Conservation (phyloP, 176 grass and related monocot genomes). For the Oryza meyeriana region DNA sequence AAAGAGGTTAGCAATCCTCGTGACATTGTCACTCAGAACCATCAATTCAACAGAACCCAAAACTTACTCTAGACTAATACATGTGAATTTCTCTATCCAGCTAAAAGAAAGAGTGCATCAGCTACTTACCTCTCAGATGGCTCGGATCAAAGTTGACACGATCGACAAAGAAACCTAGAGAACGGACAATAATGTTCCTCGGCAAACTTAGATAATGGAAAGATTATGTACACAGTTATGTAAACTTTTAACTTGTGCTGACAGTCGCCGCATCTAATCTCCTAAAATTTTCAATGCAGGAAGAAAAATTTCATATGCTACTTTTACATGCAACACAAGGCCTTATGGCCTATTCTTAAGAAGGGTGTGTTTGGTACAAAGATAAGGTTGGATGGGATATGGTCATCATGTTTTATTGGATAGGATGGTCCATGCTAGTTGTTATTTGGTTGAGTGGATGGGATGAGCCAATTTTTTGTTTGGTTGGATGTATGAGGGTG, state of each 20-base stretch:
- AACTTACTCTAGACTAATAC: slow-evolving; percentile 1
- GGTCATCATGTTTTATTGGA: too few species aligned
- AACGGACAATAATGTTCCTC: background rate
- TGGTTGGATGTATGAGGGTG: too few species aligned
- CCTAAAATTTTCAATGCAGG: too few species aligned
- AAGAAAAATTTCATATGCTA: too few species aligned
- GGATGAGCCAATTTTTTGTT: too few species aligned
- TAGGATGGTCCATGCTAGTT: too few species aligned
- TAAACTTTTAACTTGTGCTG: background rate
- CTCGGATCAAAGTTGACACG: slow-evolving; percentile 35
- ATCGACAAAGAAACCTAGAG: background rate
- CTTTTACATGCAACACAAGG: too few species aligned
- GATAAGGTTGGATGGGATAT: too few species aligned
- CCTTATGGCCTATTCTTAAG: too few species aligned
- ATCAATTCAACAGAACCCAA: background rate
- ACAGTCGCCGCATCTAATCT: too few species aligned
- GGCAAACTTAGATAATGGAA: background rate
- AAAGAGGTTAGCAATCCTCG: slow-evolving; percentile 48
- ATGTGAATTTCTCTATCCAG: slow-evolving; percentile 28
- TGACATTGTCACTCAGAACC: background rate
- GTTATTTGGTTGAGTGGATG: too few species aligned
- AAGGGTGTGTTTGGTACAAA: too few species aligned
- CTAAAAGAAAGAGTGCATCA: slow-evolving; percentile 68
- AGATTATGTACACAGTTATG: background rate
- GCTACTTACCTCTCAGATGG: slow-evolving; percentile 66